Conservation (phyloP, 495 filamentous ascomycete genomes). For the Lasiosphaeria miniovina region DNA sequence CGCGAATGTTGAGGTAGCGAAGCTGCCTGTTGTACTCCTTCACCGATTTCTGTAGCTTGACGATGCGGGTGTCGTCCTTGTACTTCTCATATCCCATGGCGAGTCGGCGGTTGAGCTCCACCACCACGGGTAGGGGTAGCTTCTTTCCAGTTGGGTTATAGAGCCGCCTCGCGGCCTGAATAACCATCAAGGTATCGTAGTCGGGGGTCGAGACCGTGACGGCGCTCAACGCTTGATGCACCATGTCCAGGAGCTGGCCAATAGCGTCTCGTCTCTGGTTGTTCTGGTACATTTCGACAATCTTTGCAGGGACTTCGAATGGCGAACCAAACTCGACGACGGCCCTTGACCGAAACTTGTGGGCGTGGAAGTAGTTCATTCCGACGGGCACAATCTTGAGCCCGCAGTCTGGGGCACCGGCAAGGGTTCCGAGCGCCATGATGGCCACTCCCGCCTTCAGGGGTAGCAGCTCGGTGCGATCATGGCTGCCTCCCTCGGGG, state of each 20-base stretch:
- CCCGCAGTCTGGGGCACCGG: conserved; percentile 84
- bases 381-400: conserved; percentile 98
- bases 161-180: conserved; percentile 88
- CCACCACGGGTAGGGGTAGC: conserved; percentile 86
- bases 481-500: conserved; percentile 95
- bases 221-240: conserved; percentile 77
- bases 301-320: conserved; percentile 72
- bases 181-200: conserved; percentile 96
- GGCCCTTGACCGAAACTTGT: conserved; percentile 96
- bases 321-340: conserved; percentile 94
- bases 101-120: conserved; percentile 92
- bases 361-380: conserved; percentile 99
- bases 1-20: conserved; percentile 77
- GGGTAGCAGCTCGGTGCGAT: conserved; percentile 87
- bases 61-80: conserved; percentile 85
- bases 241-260: conserved; percentile 72
- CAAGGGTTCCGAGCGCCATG: conserved; percentile 92
- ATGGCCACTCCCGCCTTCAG: conserved; percentile 97
- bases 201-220: conserved; percentile 94
- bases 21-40: conserved; percentile 86
- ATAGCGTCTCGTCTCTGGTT: conserved; percentile 84
- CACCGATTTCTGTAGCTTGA: conserved; percentile 73
- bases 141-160: conserved; percentile 96
- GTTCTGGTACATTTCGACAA: conserved; percentile 80
- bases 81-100: conserved; percentile 90